These are phyloP conservation scores for Microdochium trichocladiopsis DNA, from an alignment of 2,329 filamentous ascomycete species.

Conservation along the genomic window DNA sequence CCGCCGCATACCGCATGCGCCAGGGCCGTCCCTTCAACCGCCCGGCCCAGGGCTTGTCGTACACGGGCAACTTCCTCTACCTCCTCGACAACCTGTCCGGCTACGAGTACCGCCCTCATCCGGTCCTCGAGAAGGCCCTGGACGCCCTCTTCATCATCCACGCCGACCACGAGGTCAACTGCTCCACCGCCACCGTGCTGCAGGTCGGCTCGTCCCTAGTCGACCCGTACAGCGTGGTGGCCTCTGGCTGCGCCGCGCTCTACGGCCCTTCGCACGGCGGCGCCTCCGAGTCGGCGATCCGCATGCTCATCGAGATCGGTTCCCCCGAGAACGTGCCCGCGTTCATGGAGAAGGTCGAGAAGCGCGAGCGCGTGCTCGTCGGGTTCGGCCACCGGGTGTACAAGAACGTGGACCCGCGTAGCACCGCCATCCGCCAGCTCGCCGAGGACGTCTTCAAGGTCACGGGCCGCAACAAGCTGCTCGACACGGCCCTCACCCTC, in stretches of 20 bases:
- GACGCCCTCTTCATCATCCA: constrained; percentile 49
- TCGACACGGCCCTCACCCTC: constrained; percentile 38
- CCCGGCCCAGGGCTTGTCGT: constrained; percentile 37
- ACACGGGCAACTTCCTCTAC: constrained; percentile 47
- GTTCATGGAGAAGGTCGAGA: constrained; percentile 42
- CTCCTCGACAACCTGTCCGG: constrained; percentile 44
- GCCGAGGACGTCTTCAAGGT: constrained; percentile 42
- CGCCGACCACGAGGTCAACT: constrained; percentile 53
- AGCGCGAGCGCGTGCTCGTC: constrained; percentile 41
- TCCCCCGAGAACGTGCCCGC: constrained; percentile 40
- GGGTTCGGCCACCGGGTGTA: constrained; percentile 50
- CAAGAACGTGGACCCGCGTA: constrained; percentile 46
- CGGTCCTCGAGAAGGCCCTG: constrained; percentile 40
- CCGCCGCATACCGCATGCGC: constrained; percentile 44
- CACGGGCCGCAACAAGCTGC: constrained; percentile 41
- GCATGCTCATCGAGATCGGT: constrained; percentile 44
- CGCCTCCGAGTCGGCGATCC: constrained; percentile 50
- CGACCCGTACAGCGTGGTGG: constrained; percentile 46
- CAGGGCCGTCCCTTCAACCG: constrained; percentile 43
- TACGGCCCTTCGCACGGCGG: constrained; percentile 53
- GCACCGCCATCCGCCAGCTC: constrained; percentile 38
- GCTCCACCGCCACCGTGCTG: constrained; percentile 47
- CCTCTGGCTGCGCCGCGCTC: constrained; percentile 43
- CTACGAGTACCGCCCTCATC: constrained; percentile 38
- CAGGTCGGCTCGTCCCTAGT: constrained; percentile 49